Evolutionary conservation across 768 basidiomycete genomes (phyloP).

Genomic region (Lepiota venenata): DNA sequence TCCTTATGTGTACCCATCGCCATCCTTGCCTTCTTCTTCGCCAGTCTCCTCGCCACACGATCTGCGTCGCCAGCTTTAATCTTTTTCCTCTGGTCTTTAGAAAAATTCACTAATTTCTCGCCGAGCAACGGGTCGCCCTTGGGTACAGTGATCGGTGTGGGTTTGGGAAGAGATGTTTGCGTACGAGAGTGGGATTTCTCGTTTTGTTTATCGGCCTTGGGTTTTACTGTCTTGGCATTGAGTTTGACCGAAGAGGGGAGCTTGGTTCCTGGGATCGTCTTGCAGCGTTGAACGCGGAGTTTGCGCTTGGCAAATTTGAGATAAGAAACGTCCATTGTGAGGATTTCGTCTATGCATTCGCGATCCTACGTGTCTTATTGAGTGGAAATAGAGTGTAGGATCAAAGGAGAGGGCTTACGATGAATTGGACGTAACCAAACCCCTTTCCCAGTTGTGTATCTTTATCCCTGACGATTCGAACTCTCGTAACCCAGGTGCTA

Average conservation of each 20-base stretch:
- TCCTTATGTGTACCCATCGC: slow-evolving; percentile 30
- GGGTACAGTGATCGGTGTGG: slow-evolving; percentile 38
- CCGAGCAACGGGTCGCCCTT: slow-evolving; percentile 86
- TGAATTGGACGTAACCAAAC: slow-evolving; percentile 89
- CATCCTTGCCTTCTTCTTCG: slow-evolving; percentile 82
- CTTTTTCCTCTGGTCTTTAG: slow-evolving; percentile 84
- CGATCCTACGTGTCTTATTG: slow-evolving; percentile 56
- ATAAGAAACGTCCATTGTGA: slow-evolving; percentile 72
- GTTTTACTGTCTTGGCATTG: slow-evolving; percentile 14
- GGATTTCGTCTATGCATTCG: slow-evolving; percentile 88
- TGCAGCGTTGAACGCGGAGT: slow-evolving; percentile 88
- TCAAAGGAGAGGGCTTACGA: slow-evolving; percentile 44
- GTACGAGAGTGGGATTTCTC: slow-evolving; percentile 14
- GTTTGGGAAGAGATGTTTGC: slow-evolving; percentile 14
- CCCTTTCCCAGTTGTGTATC: slow-evolving; percentile 95
- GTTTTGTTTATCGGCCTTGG: not conserved
- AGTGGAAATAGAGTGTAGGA: slow-evolving; percentile 1
- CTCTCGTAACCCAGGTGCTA: slow-evolving; percentile 69
- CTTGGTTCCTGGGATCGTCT: slow-evolving; percentile 49
- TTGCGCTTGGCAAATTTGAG: slow-evolving; percentile 93
- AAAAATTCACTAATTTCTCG: slow-evolving; percentile 67
- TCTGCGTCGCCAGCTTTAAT: slow-evolving; percentile 78
- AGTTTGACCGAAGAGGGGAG: slow-evolving; percentile 19
- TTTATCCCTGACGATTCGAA: slow-evolving; percentile 86
- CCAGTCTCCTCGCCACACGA: slow-evolving; percentile 77